A percentile compares a stretch with the other conserved stretches of the same genome.
Evolutionary conservation across 768 basidiomycete species (phyloP).

Genomic region (Cubamyces sp.): DNA sequence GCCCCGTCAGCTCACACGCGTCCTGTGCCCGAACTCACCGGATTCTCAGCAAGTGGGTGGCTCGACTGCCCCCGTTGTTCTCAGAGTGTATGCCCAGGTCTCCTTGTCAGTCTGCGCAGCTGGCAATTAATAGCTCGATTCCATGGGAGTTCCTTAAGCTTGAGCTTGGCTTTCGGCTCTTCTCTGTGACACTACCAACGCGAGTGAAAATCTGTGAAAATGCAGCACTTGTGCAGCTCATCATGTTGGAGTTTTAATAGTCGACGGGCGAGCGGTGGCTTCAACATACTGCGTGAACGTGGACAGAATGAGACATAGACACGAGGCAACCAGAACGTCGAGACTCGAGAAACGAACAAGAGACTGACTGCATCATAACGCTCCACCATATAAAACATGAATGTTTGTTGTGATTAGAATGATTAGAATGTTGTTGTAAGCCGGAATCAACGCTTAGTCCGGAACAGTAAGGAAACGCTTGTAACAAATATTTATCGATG

Average conservation of each 20-base stretch:
- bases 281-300: not conserved
- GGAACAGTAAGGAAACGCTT: constrained; percentile 5
- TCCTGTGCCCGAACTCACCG: not conserved
- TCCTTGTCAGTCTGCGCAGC: not conserved
- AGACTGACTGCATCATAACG: not conserved
- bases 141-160: constrained; percentile 1
- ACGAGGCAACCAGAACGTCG: not conserved
- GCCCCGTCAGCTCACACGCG: not conserved
- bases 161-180: constrained; percentile 1
- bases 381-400: not conserved
- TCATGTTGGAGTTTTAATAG: not conserved
- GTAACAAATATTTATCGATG: constrained; percentile 16
- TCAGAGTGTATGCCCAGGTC: not conserved
- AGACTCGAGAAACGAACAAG: too few species aligned
- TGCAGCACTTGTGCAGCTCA: not conserved
- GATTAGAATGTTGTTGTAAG: not conserved
- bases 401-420: too few species aligned
- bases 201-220: not conserved
- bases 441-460: not conserved
- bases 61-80: not conserved
- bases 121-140: not conserved
- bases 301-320: not conserved
- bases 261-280: not conserved
- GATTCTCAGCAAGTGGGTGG: not conserved
- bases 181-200: not conserved